Base-by-base conservation (phyloP, 2,329 filamentous ascomycete species). In the Rasamsonia emersonii region DNA sequence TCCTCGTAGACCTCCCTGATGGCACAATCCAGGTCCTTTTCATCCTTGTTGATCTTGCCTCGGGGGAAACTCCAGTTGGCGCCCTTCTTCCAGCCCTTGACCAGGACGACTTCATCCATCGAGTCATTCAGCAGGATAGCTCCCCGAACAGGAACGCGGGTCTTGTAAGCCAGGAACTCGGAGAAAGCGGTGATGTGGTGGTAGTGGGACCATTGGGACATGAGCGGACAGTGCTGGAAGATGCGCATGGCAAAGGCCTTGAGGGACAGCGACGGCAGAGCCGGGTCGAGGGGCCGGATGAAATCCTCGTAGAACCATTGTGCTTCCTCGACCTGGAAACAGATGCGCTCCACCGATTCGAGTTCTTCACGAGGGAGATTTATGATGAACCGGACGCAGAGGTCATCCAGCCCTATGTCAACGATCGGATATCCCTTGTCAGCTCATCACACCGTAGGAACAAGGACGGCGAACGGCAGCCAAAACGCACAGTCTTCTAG, bases 301-400 rank as follows among this genome's bases (percentile, higher is more conserved):
- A 98, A 98, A 62, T 98, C 91, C 69, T 98, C 91, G 75, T 98
- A 98, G 64, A 93, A 98, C 91, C 91, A 98, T 77, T 98, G 93
- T 49, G 91, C 91, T 64, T 98, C 93, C 62, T 98, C 91, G 47
- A 98, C 83, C 64, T 96, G 88, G 59, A 98, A 98, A 64, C 89
- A 96, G 62, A 98, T 91, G 54, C 91, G 82, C 55, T 86, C 85
- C 36, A 94, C 83, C 2, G 84, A 86, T 44, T 79, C 78, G 28
- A 96, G 75, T 61, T 98, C 91, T 61, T 91, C 86, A 43, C 83
- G 73, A 27, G 93, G 91, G 40, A 96, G 75, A 64, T 98, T 96
- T 61, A 96, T 86, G 55, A 98, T 89, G 64, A 98, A 98, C 56
- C 93, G 86, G 58, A 93, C 89, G 63, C 86, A 94, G 38, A 96